phyloP scores from a whole-genome alignment of 768 basidiomycete species.

The Lactifluus hygrophoroides region DNA sequence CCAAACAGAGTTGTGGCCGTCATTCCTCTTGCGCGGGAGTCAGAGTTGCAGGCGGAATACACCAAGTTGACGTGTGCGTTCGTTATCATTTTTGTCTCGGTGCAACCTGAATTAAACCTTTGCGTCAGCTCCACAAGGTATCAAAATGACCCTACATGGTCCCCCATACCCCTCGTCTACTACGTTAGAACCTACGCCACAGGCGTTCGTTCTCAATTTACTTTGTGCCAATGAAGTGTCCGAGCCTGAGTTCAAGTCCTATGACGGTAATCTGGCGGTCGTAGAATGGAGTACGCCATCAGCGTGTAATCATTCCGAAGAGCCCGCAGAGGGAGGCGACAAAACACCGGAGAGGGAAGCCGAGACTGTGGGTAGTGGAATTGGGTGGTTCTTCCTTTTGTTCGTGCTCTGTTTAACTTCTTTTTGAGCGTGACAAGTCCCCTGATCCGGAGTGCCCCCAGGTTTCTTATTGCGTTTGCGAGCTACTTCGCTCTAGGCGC shows the following conservation, averaged over 20 bases:
- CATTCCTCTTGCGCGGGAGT: constrained; percentile 56
- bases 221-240: constrained; percentile 37
- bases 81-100: constrained; percentile 8
- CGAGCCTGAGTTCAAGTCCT: constrained; percentile 49
- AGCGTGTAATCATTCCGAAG: constrained; percentile 41
- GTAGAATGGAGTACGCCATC: constrained; percentile 57
- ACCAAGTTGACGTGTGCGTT: constrained; percentile 33
- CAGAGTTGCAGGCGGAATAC: constrained; percentile 25
- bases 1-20: constrained; percentile 59
- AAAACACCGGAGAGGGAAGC: constrained; percentile 23
- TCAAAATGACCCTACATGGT: constrained; percentile 53
- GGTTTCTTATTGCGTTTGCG: constrained; percentile 54
- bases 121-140: constrained; percentile 40
- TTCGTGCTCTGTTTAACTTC: constrained; percentile 30
- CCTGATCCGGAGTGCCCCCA: constrained; percentile 24
- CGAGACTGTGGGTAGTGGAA: constrained; percentile 49
- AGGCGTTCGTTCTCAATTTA: constrained; percentile 54
- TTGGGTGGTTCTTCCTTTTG: constrained; percentile 89
- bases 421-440: not conserved
- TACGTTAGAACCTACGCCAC: constrained; percentile 37
- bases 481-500: constrained; percentile 73
- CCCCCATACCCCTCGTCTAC: constrained; percentile 47
- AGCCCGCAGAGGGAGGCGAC: constrained; percentile 22
- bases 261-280: constrained; percentile 44
- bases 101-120: not conserved